Percentiles rank a stretch among this genome's conserved stretches.
Conservation (phyloP, 1,284 basidiomycete genomes). For the Meira nashicola region DNA sequence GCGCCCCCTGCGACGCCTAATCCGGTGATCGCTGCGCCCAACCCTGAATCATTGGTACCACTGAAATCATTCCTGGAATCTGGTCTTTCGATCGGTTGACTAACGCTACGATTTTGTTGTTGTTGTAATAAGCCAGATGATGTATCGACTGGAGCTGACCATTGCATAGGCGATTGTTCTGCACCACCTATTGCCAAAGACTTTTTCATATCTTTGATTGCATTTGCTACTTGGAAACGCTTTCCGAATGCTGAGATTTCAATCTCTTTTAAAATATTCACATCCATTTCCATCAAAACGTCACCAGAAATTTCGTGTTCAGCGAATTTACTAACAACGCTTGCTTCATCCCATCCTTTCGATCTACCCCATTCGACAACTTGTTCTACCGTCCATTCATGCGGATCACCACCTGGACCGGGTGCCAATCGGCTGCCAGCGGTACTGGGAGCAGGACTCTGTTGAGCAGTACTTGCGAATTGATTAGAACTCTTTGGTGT, state of each 20-base stretch:
- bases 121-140: background rate
- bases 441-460: slow-evolving; percentile 9
- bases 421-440: background rate
- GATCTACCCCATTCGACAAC: slow-evolving; percentile 81
- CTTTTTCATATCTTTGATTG: slow-evolving; percentile 75
- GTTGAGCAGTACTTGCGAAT: background rate
- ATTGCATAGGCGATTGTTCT: background rate
- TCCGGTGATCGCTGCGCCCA: no score
- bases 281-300: slow-evolving; percentile 87
- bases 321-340: slow-evolving; percentile 71
- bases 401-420: slow-evolving; percentile 55
- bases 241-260: slow-evolving; percentile 92
- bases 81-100: background rate
- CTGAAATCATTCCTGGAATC: no score
- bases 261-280: slow-evolving; percentile 88
- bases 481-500: slow-evolving; percentile 15
- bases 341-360: slow-evolving; percentile 77
- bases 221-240: slow-evolving; percentile 84
- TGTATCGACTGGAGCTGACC: background rate
- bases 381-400: slow-evolving; percentile 80
- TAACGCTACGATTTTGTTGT: slow-evolving; percentile 7
- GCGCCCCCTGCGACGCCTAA: no score
- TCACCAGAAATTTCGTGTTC: slow-evolving; percentile 94
- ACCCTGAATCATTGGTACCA: no score
- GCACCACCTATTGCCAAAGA: slow-evolving; percentile 17